Conservation (phyloP, 441 rosid species). For the Hura crepitans region DNA sequence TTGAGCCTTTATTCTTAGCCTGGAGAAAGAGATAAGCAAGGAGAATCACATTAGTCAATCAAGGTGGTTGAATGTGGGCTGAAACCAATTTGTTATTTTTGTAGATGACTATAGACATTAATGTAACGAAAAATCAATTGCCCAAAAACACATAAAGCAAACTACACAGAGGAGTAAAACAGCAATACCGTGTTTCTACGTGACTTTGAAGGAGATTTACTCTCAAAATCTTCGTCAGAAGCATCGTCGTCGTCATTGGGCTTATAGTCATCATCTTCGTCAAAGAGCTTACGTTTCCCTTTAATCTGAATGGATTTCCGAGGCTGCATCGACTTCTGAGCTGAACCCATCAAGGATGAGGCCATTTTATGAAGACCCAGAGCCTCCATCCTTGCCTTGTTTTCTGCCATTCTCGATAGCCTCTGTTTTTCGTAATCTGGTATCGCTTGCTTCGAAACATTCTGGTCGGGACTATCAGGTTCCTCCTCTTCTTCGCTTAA, state of each 20-base stretch:
- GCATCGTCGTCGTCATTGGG: conserved; percentile 36
- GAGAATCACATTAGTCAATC: background rate
- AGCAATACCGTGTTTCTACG: conserved; percentile 41
- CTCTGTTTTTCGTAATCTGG: conserved; percentile 74
- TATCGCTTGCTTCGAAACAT: conserved; percentile 25
- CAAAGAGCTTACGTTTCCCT: conserved; percentile 41
- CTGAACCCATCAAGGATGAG: conserved; percentile 43
- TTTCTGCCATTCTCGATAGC: conserved; percentile 67
- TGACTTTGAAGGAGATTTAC: conserved; percentile 33
- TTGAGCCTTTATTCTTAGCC: conserved; percentile 39
- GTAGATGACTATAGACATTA: background rate
- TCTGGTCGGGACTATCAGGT: background rate
- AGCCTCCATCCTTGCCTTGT: conserved; percentile 80
- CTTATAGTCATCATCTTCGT: conserved; percentile 58
- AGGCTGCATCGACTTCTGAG: conserved; percentile 26
- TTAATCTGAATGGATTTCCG: conserved; percentile 28
- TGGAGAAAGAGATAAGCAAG: conserved; percentile 18
- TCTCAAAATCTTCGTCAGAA: conserved; percentile 35
- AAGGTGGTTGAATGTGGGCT: background rate
- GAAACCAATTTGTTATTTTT: background rate
- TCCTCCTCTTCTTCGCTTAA: conserved; percentile 22
- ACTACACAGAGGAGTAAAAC: background rate
- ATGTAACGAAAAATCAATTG: background rate
- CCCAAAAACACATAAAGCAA: background rate
- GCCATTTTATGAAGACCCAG: conserved; percentile 62